Percentiles rank a stretch among this genome's conserved stretches.
Conservation (phyloP, 2,329 filamentous ascomycete genomes). For the Aureobasidium namibiae region DNA sequence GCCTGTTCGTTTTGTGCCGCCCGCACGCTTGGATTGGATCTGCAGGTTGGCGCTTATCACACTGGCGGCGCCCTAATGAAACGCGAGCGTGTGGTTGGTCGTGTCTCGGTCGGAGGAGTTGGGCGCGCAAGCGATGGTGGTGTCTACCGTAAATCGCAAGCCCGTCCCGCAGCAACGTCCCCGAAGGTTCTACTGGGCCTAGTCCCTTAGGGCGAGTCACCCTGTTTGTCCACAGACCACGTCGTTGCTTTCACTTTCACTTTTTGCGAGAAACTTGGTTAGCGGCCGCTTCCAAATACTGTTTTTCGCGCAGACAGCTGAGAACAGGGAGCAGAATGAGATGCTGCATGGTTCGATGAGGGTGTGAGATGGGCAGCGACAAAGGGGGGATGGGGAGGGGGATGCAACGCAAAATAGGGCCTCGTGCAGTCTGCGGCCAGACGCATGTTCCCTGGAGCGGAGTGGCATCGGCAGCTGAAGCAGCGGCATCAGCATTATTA, state of each 20-base stretch:
- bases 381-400: background rate
- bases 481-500: no score
- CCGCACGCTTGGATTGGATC: conserved; percentile 11
- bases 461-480: conserved; percentile 4
- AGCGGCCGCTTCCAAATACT: conserved; percentile 14
- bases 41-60: conserved; percentile 10
- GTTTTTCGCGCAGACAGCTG: conserved; percentile 11
- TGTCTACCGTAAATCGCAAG: background rate
- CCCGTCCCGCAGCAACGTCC: conserved; percentile 13
- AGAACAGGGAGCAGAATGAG: background rate
- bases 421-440: conserved; percentile 9
- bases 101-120: conserved; percentile 7
- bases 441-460: background rate
- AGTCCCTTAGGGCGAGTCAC: conserved; percentile 11
- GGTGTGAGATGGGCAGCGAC: conserved; percentile 7
- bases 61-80: conserved; percentile 11
- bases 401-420: background rate
- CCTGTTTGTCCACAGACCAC: conserved; percentile 7
- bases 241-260: conserved; percentile 4
- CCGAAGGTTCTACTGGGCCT: conserved; percentile 3
- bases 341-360: conserved; percentile 4
- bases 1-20: conserved; percentile 11
- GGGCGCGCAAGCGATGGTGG: conserved; percentile 14
- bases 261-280: conserved; percentile 12
- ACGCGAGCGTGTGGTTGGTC: background rate